Conservation (phyloP, 2,329 filamentous ascomycete genomes). For the Akanthomyces lecanii region DNA sequence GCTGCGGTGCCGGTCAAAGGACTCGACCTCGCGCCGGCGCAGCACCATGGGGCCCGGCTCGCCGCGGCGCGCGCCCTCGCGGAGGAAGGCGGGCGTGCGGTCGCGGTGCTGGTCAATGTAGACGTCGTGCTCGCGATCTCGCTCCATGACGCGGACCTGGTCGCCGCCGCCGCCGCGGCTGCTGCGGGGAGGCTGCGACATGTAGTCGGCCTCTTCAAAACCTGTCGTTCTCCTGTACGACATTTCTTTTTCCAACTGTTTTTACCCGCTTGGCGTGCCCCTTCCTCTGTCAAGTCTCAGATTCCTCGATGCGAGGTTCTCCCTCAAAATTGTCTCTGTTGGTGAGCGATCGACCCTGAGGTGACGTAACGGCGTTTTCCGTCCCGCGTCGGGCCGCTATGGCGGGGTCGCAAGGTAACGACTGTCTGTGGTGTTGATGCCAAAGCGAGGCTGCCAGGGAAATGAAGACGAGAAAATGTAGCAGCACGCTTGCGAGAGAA, state of each 20-base stretch:
- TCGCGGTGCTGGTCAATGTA: slow-evolving; percentile 25
- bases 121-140: slow-evolving; percentile 37
- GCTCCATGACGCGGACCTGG: slow-evolving; percentile 40
- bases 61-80: slow-evolving; percentile 43
- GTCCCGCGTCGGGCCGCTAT: slow-evolving; percentile 12
- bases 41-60: slow-evolving; percentile 52
- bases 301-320: background rate
- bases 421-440: background rate
- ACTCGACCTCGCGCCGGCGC: slow-evolving; percentile 52
- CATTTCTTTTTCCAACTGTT: background rate
- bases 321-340: background rate
- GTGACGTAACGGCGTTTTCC: slow-evolving; percentile 11
- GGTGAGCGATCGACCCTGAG: background rate
- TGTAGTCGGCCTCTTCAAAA: slow-evolving; percentile 34
- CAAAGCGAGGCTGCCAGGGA: background rate
- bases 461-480: background rate
- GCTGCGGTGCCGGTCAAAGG: slow-evolving; percentile 45
- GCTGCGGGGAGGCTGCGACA: slow-evolving; percentile 2
- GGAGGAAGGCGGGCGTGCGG: slow-evolving; percentile 47
- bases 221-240: slow-evolving; percentile 19
- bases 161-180: slow-evolving; percentile 18
- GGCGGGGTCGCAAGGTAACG: background rate
- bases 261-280: background rate
- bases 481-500: background rate
- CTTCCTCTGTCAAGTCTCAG: background rate